Conservation (phyloP, 2,329 filamentous ascomycete species). For the Xylaria sp. region DNA sequence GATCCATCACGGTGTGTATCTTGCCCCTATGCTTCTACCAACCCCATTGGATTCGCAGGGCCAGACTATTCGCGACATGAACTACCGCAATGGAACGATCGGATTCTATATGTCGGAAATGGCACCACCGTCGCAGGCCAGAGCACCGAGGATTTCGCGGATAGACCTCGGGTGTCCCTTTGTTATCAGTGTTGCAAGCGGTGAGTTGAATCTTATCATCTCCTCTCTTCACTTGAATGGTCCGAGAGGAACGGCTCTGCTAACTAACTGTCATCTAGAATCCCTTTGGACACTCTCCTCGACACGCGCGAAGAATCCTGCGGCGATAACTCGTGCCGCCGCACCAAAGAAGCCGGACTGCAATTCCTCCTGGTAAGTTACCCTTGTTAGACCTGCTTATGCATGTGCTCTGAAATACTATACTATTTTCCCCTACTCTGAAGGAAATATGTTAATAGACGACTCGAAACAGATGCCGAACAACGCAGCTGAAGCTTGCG, state of each 20-base stretch:
- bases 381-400: not conserved
- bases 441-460: not conserved
- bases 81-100: not conserved
- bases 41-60: not conserved
- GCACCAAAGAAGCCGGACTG: not conserved
- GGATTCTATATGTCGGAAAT: conserved; percentile 24
- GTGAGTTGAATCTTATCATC: conserved; percentile 18
- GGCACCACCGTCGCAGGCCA: conserved; percentile 23
- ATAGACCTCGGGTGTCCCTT: not conserved
- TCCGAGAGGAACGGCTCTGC: not conserved
- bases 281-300: conserved; percentile 13
- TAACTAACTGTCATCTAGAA: conserved; percentile 10
- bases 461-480: conserved; percentile 27
- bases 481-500: conserved; percentile 21
- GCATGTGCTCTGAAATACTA: not conserved
- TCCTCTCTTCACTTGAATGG: not conserved
- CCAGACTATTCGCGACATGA: not conserved
- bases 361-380: conserved; percentile 28
- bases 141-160: conserved; percentile 13
- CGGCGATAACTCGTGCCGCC: conserved; percentile 4
- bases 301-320: conserved; percentile 9
- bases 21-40: not conserved
- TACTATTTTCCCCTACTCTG: not conserved
- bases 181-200: conserved; percentile 39
- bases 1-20: not conserved